Evolutionary conservation across 768 basidiomycete species (phyloP), one percentile per base, ranked within the genome.

Genomic region (Amanita phalloides): DNA sequence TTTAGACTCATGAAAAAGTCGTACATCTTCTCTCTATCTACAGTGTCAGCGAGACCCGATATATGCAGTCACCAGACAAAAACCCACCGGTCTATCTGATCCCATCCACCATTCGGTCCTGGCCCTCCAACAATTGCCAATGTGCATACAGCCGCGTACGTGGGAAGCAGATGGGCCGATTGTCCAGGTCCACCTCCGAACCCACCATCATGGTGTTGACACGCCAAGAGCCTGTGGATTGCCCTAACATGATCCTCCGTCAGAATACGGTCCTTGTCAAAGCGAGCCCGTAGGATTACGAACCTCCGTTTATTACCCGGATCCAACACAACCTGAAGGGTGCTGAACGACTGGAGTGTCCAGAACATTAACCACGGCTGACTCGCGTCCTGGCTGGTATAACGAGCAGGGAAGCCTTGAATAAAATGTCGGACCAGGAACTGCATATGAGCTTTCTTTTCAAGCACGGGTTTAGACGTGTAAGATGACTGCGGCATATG

Each of bases 361-460:
- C 96, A 98, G 68, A 89, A 97, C 54, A 97, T 64, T 26, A 97
- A 70, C 96, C 96, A 98, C 0, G 96, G 88, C 59, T 95, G 85
- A 57, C 90, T 93, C 0, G 95, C 94, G 63, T 98, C 96, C 60
- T 97, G 86, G 43, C 81, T 82, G 17, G 72, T 75, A 63, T 90
- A 98, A 51, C 82, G 73, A 9, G 74, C 70, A 0, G 93, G 90
- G 41, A 98, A 86, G 2, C 90, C 82, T 61, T 91, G 86, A 6
- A 82, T 61, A 49, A 91, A 74, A 55, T 84, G 79, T 23, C 82
- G 74, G 1, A 81, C 72, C 21, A 95, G 77, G 61, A 80, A 95
- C 54, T 85, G 78, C 57, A 92, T 69, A 62, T 96, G 93, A 1
- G 71, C 64, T 39, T 77, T 75, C 60, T 76, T 79, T 37, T 86